Percentiles rank a stretch among this genome's conserved stretches.
These are phyloP conservation scores for Hygrocybe coccinea DNA, from an alignment of 768 basidiomycete species.

Conservation along the genomic window DNA sequence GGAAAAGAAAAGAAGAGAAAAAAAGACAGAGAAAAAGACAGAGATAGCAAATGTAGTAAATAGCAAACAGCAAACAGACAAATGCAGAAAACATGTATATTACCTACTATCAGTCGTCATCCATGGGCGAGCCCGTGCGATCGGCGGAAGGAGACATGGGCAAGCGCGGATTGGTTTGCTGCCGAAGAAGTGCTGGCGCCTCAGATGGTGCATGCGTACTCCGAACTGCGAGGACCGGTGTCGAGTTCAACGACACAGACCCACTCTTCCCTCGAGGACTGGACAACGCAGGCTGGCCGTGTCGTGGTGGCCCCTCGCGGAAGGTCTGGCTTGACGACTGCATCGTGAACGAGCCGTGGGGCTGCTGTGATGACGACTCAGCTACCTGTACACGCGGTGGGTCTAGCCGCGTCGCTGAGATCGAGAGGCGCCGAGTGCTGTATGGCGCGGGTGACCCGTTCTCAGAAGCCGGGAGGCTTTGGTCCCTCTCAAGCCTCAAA, in stretches of 20 bases:
- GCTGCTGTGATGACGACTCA: not conserved
- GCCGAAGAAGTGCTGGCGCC: slow-evolving; percentile 35
- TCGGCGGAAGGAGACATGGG: slow-evolving; percentile 30
- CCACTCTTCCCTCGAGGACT: slow-evolving; percentile 2
- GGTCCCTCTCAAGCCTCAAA: slow-evolving; percentile 41
- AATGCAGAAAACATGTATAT: not conserved
- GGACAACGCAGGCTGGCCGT: not conserved
- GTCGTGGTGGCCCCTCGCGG: not conserved
- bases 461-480: slow-evolving; percentile 34
- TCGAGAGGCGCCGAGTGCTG: slow-evolving; percentile 46
- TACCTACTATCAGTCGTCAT: slow-evolving; percentile 18
- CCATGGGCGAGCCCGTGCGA: slow-evolving; percentile 14
- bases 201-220: slow-evolving; percentile 21
- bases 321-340: not conserved
- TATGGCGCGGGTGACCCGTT: slow-evolving; percentile 46
- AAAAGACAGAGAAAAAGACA: too few species aligned
- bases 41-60: slow-evolving; percentile 3
- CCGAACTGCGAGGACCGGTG: not conserved
- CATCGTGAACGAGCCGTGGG: not conserved
- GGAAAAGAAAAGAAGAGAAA: slow-evolving; percentile 7
- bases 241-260: not conserved
- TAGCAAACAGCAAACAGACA: slow-evolving; percentile 11
- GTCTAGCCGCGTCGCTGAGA: slow-evolving; percentile 48
- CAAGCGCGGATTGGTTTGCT: too few species aligned
- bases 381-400: slow-evolving; percentile 21